These are phyloP conservation scores for Rhizopus arrhizus DNA, from an alignment of 371 early-diverging fungal species.

Conservation along the genomic window DNA sequence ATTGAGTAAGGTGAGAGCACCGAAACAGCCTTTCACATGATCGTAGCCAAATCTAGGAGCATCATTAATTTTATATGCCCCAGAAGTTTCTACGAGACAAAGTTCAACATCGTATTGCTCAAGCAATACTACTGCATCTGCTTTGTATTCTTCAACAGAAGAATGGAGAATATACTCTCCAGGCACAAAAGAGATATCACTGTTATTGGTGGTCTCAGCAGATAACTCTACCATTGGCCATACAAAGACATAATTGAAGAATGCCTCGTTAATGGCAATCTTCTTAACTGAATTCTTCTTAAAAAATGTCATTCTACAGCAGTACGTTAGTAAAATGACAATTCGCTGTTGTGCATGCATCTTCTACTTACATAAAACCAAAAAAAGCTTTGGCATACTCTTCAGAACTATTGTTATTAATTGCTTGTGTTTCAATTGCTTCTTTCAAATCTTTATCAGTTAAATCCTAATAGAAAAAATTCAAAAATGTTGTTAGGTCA, in stretches of 20 bases:
- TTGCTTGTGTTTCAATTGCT: no score
- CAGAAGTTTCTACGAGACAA: neutral
- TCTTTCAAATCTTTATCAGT: no score
- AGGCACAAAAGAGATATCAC: neutral
- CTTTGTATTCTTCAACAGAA: neutral
- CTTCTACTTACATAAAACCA: no score
- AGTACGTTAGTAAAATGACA: no score
- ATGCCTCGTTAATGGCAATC: no score
- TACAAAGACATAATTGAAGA: neutral
- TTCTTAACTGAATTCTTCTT: neutral
- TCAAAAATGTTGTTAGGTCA: no score
- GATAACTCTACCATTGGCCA: conserved; percentile 1
- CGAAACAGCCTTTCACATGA: conserved; percentile 7
- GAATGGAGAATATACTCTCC: neutral
- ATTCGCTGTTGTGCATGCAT: no score
- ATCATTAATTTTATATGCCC: neutral
- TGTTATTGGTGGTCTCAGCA: neutral
- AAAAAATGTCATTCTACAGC: no score
- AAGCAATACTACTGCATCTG: neutral
- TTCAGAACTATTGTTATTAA: no score
- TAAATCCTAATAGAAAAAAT: no score
- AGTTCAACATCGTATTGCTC: neutral
- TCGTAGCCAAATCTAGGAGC: neutral
- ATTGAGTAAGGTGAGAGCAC: neutral
- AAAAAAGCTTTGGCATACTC: no score